A percentile compares a stretch with the other conserved stretches of the same genome.
Evolutionary conservation across 305 asterid species (phyloP).

Genomic region (Ilex paraguariensis): DNA sequence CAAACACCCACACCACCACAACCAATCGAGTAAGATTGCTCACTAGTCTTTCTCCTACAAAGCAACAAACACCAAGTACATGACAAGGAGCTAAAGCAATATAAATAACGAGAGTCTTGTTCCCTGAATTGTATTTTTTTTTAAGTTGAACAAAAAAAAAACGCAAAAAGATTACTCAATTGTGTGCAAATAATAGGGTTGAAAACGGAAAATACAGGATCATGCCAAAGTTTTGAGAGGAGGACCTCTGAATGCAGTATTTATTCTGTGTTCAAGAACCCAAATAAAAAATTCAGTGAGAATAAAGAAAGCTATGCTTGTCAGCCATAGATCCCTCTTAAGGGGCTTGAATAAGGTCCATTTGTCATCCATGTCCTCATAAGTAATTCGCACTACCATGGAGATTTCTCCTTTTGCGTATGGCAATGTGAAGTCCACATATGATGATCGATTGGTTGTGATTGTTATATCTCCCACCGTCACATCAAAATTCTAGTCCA

Average conservation of each 20-base stretch:
- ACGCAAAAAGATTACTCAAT: conserved; percentile 16
- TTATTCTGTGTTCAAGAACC: conserved; percentile 41
- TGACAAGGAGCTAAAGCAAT: too few relatives aligned
- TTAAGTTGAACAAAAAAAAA: not conserved
- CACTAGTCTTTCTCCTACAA: conserved; percentile 34
- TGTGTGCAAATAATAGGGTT: conserved; percentile 38
- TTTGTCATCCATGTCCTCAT: conserved; percentile 16
- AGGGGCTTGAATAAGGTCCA: conserved; percentile 39
- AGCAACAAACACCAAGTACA: not conserved
- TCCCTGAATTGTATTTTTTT: too few relatives aligned
- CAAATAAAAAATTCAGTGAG: conserved; percentile 35
- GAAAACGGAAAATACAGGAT: conserved; percentile 34
- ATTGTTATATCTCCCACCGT: conserved; percentile 41
- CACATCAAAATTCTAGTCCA: conserved; percentile 27
- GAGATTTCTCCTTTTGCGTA: conserved; percentile 35
- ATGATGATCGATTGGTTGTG: conserved; percentile 28
- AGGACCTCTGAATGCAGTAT: conserved; percentile 33
- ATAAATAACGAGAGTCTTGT: too few relatives aligned
- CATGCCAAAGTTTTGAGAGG: conserved; percentile 38
- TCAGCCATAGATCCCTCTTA: conserved; percentile 28
- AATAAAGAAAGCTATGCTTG: conserved; percentile 32
- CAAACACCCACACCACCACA: conserved; percentile 44
- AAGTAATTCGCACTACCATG: conserved; percentile 13
- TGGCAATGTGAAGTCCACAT: conserved; percentile 38
- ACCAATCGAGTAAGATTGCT: conserved; percentile 41